Evolutionary conservation across 2,329 filamentous ascomycete species (phyloP).

Genomic region (Neonectria sp.): DNA sequence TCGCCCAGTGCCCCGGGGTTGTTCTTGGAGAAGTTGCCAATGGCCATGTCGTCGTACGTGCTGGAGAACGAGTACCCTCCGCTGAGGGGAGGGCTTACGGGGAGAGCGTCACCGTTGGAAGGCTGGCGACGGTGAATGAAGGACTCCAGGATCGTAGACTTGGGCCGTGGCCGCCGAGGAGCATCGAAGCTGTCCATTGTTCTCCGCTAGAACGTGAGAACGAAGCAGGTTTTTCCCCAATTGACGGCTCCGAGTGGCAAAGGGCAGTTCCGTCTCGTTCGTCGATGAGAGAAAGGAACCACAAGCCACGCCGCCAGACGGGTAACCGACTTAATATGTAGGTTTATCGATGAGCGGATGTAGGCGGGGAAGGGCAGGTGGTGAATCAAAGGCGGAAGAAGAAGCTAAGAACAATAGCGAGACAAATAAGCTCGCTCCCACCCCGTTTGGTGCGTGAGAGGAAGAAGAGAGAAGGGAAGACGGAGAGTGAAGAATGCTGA

Average conservation of each 20-base stretch:
- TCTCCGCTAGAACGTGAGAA: neutral
- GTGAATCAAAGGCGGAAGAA: slow-evolving; percentile 6
- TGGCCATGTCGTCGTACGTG: slow-evolving; percentile 48
- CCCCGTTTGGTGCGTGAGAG: slow-evolving; percentile 27
- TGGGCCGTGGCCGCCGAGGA: slow-evolving; percentile 59
- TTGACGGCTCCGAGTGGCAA: slow-evolving; percentile 22
- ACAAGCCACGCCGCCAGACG: slow-evolving; percentile 24
- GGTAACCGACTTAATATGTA: slow-evolving; percentile 22
- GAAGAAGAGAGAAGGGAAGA: slow-evolving; percentile 31
- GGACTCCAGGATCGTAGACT: slow-evolving; percentile 65
- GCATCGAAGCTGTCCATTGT: slow-evolving; percentile 37
- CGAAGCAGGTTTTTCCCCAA: slow-evolving; percentile 24
- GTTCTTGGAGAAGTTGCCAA: slow-evolving; percentile 54
- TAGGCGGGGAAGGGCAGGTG: neutral
- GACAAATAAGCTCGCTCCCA: slow-evolving; percentile 26
- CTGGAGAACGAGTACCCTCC: slow-evolving; percentile 44
- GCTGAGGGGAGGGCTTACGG: slow-evolving; percentile 44
- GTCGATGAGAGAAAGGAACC: slow-evolving; percentile 20
- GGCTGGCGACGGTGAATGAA: slow-evolving; percentile 66
- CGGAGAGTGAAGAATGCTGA: slow-evolving; percentile 34
- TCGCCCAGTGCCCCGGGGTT: slow-evolving; percentile 67
- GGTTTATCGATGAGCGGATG: slow-evolving; percentile 10
- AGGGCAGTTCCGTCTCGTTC: slow-evolving; percentile 5
- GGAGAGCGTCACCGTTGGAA: slow-evolving; percentile 58
- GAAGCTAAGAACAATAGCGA: slow-evolving; percentile 12